These are phyloP conservation scores for Tolypocladium amazonense DNA, from an alignment of 2,329 filamentous ascomycete species.

Conservation along the genomic window DNA sequence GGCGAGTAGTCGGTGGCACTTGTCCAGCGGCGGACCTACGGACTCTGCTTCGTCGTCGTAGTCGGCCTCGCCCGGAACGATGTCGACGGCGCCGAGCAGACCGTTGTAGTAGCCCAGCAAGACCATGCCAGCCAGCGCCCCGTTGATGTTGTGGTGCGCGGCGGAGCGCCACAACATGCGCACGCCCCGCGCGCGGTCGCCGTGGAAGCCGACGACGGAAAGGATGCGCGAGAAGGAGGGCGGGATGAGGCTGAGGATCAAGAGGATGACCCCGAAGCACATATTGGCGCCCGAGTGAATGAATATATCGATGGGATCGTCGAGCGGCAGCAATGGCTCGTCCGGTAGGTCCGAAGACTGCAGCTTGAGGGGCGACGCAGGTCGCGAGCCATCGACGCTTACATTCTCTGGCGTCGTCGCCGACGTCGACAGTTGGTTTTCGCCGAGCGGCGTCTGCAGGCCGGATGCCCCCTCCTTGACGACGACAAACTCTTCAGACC, in stretches of 20 bases:
- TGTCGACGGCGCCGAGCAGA: constrained; percentile 77
- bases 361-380: constrained; percentile 9
- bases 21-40: constrained; percentile 61
- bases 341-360: constrained; percentile 27
- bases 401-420: constrained; percentile 8
- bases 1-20: constrained; percentile 55
- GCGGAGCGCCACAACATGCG: constrained; percentile 86
- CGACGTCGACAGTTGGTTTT: constrained; percentile 8
- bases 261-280: constrained; percentile 76
- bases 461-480: constrained; percentile 37
- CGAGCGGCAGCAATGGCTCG: constrained; percentile 51
- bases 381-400: constrained; percentile 1
- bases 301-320: constrained; percentile 72
- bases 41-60: constrained; percentile 44
- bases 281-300: constrained; percentile 82
- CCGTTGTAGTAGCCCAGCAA: constrained; percentile 83
- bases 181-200: constrained; percentile 74
- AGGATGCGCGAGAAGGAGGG: constrained; percentile 82
- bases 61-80: constrained; percentile 54
- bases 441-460: constrained; percentile 27
- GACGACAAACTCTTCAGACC: constrained; percentile 36
- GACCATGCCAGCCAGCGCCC: constrained; percentile 75
- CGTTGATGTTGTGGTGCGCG: constrained; percentile 78
- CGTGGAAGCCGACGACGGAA: constrained; percentile 81
- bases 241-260: constrained; percentile 87